phyloP scores from a whole-genome alignment of 2,329 filamentous ascomycete genomes.

The Hirsutella rhossiliensis region DNA sequence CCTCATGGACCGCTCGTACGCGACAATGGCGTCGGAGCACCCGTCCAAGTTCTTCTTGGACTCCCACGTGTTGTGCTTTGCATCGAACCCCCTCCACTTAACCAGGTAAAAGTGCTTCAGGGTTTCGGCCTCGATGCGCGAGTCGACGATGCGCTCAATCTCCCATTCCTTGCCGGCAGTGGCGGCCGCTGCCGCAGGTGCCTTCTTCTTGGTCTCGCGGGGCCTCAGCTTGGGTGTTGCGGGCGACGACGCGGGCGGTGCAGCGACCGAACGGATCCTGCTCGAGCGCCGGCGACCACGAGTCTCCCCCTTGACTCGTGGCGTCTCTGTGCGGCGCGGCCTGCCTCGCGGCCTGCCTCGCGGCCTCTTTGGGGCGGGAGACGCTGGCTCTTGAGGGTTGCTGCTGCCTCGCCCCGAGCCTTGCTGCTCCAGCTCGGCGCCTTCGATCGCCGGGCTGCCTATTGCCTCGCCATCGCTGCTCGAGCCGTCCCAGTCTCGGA shows the following conservation, averaged over 20 bases:
- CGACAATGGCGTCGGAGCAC: conserved; percentile 22
- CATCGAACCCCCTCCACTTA: conserved; percentile 39
- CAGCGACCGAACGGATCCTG: not conserved
- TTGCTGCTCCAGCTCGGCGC: too few species aligned
- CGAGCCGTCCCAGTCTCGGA: not conserved
- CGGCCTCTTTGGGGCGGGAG: not conserved
- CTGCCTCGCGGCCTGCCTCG: not conserved
- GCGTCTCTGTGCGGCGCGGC: not conserved
- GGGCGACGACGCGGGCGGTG: not conserved
- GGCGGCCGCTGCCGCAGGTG: not conserved
- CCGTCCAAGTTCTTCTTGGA: conserved; percentile 30
- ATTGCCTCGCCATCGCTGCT: not conserved
- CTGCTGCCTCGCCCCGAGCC: too few species aligned
- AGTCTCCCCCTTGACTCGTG: not conserved
- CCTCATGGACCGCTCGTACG: conserved; percentile 19
- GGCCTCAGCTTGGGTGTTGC: conserved; percentile 5
- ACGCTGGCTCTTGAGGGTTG: too few species aligned
- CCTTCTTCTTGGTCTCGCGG: conserved; percentile 2
- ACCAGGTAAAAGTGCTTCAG: conserved; percentile 32
- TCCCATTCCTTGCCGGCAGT: conserved; percentile 23
- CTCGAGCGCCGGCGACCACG: not conserved
- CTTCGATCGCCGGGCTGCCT: too few species aligned
- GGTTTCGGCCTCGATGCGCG: conserved; percentile 22
- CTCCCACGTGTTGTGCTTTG: conserved; percentile 40
- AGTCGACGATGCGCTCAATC: conserved; percentile 34